A percentile compares a stretch with the other conserved stretches of the same genome.
These are phyloP conservation scores for Bryoerythrophyllum caledonicum DNA, from an alignment of 225 moss, liverwort and hornwort species.

Conservation along the genomic window DNA sequence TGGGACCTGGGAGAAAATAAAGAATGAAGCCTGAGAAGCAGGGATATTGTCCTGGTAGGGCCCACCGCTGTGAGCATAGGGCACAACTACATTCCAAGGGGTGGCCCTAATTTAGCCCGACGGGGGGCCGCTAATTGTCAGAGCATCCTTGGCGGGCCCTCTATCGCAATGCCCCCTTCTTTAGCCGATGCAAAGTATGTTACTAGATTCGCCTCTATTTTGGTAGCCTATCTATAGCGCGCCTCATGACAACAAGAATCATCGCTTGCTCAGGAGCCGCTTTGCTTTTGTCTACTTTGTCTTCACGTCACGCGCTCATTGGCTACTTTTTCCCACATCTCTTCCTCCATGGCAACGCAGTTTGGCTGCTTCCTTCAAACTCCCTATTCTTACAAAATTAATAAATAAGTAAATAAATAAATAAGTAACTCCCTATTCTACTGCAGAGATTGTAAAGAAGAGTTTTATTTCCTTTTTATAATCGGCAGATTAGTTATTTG, in stretches of 20 bases:
- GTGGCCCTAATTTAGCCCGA: not conserved
- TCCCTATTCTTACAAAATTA: too few species aligned
- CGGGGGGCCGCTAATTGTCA: not conserved
- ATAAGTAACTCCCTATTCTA: too few species aligned
- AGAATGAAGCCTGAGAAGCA: not conserved
- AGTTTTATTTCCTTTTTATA: too few species aligned
- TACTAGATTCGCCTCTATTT: not conserved
- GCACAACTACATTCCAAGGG: conserved; percentile 17
- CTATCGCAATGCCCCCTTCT: not conserved
- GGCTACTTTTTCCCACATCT: conserved; percentile 11
- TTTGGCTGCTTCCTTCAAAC: not conserved
- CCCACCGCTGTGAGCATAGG: not conserved
- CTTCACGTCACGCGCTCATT: too few species aligned
- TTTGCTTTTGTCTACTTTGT: too few species aligned
- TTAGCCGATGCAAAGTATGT: not conserved
- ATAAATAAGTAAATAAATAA: too few species aligned
- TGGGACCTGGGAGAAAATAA: not conserved
- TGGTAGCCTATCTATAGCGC: not conserved
- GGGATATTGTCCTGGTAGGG: conserved; percentile 15
- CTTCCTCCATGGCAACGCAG: not conserved
- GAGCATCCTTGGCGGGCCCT: not conserved
- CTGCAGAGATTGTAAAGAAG: too few species aligned
- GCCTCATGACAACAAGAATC: not conserved
- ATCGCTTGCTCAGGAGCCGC: not conserved
- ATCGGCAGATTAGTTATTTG: too few species aligned